These are phyloP conservation scores for Albugo laibachii DNA, from an alignment of 352 stramenopile species.

Conservation along the genomic window DNA sequence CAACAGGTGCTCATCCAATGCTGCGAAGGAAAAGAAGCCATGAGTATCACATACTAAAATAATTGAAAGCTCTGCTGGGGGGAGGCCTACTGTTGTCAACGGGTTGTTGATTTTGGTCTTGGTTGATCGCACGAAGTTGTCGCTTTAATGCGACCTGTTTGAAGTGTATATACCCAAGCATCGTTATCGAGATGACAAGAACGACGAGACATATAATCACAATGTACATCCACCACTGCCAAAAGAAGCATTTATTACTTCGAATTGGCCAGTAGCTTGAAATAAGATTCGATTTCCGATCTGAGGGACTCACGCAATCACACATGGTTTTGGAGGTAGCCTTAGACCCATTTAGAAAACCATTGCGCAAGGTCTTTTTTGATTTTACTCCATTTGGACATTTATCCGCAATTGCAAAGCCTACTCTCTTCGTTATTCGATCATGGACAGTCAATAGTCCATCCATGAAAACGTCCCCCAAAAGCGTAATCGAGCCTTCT, in stretches of 20 bases:
- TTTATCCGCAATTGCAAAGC: conserved; percentile 38
- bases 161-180: conserved; percentile 28
- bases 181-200: conserved; percentile 25
- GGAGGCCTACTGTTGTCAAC: no score
- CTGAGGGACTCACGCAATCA: conserved; percentile 33
- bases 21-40: no score
- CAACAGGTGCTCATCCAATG: no score
- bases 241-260: conserved; percentile 64
- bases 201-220: conserved; percentile 32
- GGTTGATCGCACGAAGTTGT: conserved; percentile 6
- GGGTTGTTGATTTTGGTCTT: no score
- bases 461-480: conserved; percentile 76
- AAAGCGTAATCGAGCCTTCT: conserved; percentile 45
- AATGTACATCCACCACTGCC: conserved; percentile 79
- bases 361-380: conserved; percentile 16
- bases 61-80: no score
- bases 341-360: conserved; percentile 13
- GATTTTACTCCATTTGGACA: conserved; percentile 54
- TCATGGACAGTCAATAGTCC: conserved; percentile 68
- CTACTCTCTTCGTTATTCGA: conserved; percentile 25
- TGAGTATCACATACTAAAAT: no score
- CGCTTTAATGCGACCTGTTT: conserved; percentile 24
- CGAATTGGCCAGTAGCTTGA: conserved; percentile 36
- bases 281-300: conserved; percentile 38
- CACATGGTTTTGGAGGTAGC: conserved; percentile 23